phyloP scores from a whole-genome alignment of 208 protist genomes.

The Zelonia costaricensis region DNA sequence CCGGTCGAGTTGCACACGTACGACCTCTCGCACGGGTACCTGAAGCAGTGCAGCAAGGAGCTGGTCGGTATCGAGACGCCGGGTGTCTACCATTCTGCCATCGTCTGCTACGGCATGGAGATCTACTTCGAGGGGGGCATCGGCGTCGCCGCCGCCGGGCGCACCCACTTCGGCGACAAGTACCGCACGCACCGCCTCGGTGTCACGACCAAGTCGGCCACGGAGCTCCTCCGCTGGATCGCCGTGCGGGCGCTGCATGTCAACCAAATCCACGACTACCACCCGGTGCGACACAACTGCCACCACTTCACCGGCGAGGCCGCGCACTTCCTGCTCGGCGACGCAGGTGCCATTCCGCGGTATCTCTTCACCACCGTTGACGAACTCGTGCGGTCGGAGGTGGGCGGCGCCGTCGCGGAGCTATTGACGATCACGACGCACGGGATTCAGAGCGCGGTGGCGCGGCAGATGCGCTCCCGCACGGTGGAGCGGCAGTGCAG shows the following conservation, averaged over 20 bases:
- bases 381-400: conserved; percentile 39
- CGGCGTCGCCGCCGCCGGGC: conserved; percentile 36
- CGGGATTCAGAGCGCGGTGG: conserved; percentile 48
- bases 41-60: conserved; percentile 49
- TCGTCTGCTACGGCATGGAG: conserved; percentile 93
- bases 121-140: conserved; percentile 95
- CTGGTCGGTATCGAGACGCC: conserved; percentile 74
- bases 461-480: conserved; percentile 29
- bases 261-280: conserved; percentile 79
- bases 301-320: conserved; percentile 89
- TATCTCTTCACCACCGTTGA: conserved; percentile 57
- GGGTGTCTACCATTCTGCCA: conserved; percentile 90
- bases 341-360: conserved; percentile 21
- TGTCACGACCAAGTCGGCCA: conserved; percentile 37
- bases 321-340: conserved; percentile 60
- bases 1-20: conserved; percentile 85
- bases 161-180: conserved; percentile 83
- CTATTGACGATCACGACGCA: conserved; percentile 40
- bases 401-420: conserved; percentile 45
- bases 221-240: conserved; percentile 69
- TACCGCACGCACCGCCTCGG: conserved; percentile 61
- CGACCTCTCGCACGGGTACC: conserved; percentile 85
- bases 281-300: conserved; percentile 92
- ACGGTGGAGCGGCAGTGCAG: conserved; percentile 42
- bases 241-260: conserved; percentile 19